Base-by-base conservation (phyloP, 257 asterid genomes). In the Nemophila menziesii region DNA sequence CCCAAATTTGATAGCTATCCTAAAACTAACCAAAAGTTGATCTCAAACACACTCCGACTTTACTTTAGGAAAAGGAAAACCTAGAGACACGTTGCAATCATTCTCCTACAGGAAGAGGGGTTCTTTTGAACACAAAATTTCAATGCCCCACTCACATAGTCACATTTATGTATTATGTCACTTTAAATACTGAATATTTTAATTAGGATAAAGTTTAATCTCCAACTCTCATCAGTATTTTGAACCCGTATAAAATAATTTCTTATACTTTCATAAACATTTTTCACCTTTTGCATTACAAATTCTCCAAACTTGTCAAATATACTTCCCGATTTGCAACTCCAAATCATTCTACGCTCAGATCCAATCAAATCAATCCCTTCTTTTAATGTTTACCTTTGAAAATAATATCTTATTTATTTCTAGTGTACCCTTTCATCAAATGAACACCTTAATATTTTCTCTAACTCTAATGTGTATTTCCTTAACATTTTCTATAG, bases 381-480 rank as follows among this genome's bases (percentile, higher is more conserved):
- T 46, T 44, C 45, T 53, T 52, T 69, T 41, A 46, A 56, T 44
- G 56, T 58, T 64, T 54, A 22, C 38, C 54, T 33, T 20, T 11
- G 48, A 36, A 49, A 45, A 51, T 13, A 54, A n/a, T n/a, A n/a
- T n/a, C n/a, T n/a, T n/a, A n/a, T n/a, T n/a, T n/a, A n/a, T n/a
- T n/a, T n/a, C n/a, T n/a, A n/a, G n/a, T n/a, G n/a, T n/a, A n/a
- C n/a, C n/a, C n/a, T n/a, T n/a, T n/a, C n/a, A n/a, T n/a, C n/a
- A n/a, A n/a, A n/a, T n/a, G n/a, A n/a, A n/a, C n/a, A n/a, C n/a
- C n/a, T n/a, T n/a, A n/a, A n/a, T n/a, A n/a, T n/a, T 56, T 37
- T 44, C 64, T 18, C 47, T 63, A 49, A 26, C 68, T 37, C 56
- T 85, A 11, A 5, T 70, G 15, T 43, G 71, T 36, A 55, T 66